Conservation (phyloP, 805 yeast genomes). For the Ogataea populi-albae region DNA sequence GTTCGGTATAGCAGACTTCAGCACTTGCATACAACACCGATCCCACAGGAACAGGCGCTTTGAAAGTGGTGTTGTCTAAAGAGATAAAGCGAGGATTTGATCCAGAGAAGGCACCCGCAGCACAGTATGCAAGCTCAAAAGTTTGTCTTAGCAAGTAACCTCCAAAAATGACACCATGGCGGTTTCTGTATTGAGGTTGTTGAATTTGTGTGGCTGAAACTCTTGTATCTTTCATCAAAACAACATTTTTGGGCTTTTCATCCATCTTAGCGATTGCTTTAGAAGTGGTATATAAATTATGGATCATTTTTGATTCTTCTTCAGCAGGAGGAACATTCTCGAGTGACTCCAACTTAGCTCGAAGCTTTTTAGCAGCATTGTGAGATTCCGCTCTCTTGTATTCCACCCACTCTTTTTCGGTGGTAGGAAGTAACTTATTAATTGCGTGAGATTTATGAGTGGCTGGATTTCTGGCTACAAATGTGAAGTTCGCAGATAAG, state of each 20-base stretch:
- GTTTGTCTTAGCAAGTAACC: slow-evolving; percentile 91
- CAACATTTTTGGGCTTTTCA: slow-evolving; percentile 47
- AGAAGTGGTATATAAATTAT: slow-evolving; percentile 66
- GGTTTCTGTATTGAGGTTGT: slow-evolving; percentile 96
- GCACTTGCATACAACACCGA: slow-evolving; percentile 82
- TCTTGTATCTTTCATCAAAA: slow-evolving; percentile 68
- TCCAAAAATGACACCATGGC: slow-evolving; percentile 94
- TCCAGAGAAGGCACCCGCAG: slow-evolving; percentile 84
- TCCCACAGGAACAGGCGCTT: slow-evolving; percentile 95
- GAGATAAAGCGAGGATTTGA: slow-evolving; percentile 87
- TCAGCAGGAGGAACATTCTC: slow-evolving; percentile 71
- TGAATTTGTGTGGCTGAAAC: slow-evolving; percentile 78
- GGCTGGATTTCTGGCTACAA: slow-evolving; percentile 91
- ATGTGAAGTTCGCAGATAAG: slow-evolving; percentile 87
- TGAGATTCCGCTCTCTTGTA: slow-evolving; percentile 87
- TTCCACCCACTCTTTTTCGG: slow-evolving; percentile 76
- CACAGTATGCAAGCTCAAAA: slow-evolving; percentile 89
- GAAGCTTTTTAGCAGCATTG: slow-evolving; percentile 79
- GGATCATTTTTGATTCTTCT: slow-evolving; percentile 71
- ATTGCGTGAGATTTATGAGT: slow-evolving; percentile 89
- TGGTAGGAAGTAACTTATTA: slow-evolving; percentile 72
- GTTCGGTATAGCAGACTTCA: slow-evolving; percentile 82
- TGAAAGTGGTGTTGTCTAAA: slow-evolving; percentile 85
- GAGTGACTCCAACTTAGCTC: slow-evolving; percentile 62
- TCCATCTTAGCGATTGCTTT: slow-evolving; percentile 35